phyloP scores from a whole-genome alignment of 768 basidiomycete genomes.

The Russula griseocarnosa region DNA sequence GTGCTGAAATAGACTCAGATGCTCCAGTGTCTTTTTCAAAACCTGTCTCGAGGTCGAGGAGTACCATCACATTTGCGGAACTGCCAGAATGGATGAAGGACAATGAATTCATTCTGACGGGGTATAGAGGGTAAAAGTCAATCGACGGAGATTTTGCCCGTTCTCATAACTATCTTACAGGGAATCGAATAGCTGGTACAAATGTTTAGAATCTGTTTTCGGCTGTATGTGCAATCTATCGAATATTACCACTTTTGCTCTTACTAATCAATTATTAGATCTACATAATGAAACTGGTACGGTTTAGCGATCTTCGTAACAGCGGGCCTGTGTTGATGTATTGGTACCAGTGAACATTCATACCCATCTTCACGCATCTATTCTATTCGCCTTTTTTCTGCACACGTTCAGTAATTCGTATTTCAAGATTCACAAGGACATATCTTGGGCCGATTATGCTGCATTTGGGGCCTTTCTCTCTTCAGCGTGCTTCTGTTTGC shows the following conservation, averaged over 20 bases:
- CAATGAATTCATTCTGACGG: constrained; percentile 67
- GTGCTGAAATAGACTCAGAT: not conserved
- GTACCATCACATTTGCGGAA: constrained; percentile 51
- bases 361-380: constrained; percentile 68
- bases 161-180: constrained; percentile 35
- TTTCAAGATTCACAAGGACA: constrained; percentile 47
- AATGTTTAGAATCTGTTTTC: constrained; percentile 59
- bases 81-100: constrained; percentile 68
- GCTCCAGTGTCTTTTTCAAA: not conserved
- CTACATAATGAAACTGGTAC: constrained; percentile 75
- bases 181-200: constrained; percentile 56
- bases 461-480: constrained; percentile 62
- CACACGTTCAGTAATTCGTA: constrained; percentile 50
- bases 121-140: constrained; percentile 59
- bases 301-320: constrained; percentile 21
- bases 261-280: constrained; percentile 41
- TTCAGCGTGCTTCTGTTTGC: constrained; percentile 70
- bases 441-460: constrained; percentile 58
- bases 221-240: constrained; percentile 49
- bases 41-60: not conserved
- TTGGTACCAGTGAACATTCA: constrained; percentile 71
- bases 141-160: not conserved
- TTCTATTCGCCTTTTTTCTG: constrained; percentile 56
- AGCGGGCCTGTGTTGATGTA: constrained; percentile 22
- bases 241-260: constrained; percentile 3